Base-by-base conservation (phyloP, 768 basidiomycete species). In the Mycena pura region DNA sequence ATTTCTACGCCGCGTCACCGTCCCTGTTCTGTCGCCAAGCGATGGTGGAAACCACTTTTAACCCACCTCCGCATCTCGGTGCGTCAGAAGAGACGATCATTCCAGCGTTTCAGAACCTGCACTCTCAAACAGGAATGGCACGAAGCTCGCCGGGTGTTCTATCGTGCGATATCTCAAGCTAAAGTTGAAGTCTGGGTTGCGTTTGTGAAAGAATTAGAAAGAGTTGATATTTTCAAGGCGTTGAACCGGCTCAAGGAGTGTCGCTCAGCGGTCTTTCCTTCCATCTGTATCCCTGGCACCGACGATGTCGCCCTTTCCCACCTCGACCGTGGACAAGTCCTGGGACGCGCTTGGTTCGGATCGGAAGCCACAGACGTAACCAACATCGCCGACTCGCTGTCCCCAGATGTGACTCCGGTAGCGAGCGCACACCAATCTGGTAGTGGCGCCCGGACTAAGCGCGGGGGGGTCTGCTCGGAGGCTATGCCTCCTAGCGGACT, bases 401-500 rank as follows among this genome's bases (percentile, higher is more conserved):
- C 29, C 32, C 47, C 38, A 40, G 38, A 51, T 51, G 50, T 51
- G 50, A 51, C 50, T 4, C 38, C 38, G 50, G 50, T 6, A 6
- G 3, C 19, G 36, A 34, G 50, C 38, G 38, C 27, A 39, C 36
- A 51, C 50, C 38, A 27, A 9, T 10, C 24, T 51, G 50, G 38
- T n/a, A 51, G 31, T 38, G 25, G 50, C 50, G 14, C 38, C 50
- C 50, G 50, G 49, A 34, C 6, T 36, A 51, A 51, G 49, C 36
- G 49, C 15, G 36, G 49, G 43, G 14, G 36, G 49, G 34, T 51
- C 39, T 36, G 15, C 19, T 15, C 36, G 36, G 50, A 29, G 38
- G 50, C 25, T 28, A 1, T 6, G 24, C 25, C 39, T 52, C 50
- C 29, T 24, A 27, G 19, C 27, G 50, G 21, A 52, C 50, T 52